Base-by-base conservation (phyloP, 768 basidiomycete species). In the Cystofilobasidium macerans region DNA sequence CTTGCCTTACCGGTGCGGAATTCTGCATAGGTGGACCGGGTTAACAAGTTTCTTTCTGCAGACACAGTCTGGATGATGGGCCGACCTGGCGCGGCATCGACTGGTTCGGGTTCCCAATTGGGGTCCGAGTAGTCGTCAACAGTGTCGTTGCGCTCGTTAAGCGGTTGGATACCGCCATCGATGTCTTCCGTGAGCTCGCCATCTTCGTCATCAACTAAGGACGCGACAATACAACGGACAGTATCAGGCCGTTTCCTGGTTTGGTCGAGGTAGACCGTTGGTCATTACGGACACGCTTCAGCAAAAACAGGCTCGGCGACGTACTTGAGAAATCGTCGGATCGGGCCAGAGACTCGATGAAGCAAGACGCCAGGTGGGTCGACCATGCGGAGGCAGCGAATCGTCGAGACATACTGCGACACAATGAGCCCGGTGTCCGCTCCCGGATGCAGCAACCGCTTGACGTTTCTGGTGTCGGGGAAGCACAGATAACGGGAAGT, bases 81-180 rank as follows among this genome's bases (percentile, higher is more conserved):
- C 12, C 65, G 69, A 93, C 92, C 88, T 64, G 90, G 89, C 0
- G 93, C 95, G 36, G 95, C 95, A 75, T 99, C 95, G 62, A 93
- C 82, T 0, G 95, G 93, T 73, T 97, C 93, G 0, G 95, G 95
- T 53, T 87, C 85, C 95, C 95, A 99, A 67, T 88, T 86, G 0
- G 88, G 85, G 73, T 99, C 93, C 1, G 80, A 81, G 72, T 87
- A 97, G 69, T 97, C 89, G 70, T 98, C 94, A 0, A 59, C 83
- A 24, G 76, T 72, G 56, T 78, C 80, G 57, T 88, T 85, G 2
- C 80, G 77, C 61, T 85, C 84, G 70, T 89, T 85, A 42, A 90
- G 76, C 18, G 87, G 86, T 67, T 65, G 64, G 36, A 74, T 72
- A 36, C 69, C 71, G 33, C 65, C 69, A 63, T 94, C 91, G 69